A percentile compares a stretch with the other conserved stretches of the same genome.
phyloP scores from a whole-genome alignment of 2,329 filamentous ascomycete species.

The Aschersonia sp. region DNA sequence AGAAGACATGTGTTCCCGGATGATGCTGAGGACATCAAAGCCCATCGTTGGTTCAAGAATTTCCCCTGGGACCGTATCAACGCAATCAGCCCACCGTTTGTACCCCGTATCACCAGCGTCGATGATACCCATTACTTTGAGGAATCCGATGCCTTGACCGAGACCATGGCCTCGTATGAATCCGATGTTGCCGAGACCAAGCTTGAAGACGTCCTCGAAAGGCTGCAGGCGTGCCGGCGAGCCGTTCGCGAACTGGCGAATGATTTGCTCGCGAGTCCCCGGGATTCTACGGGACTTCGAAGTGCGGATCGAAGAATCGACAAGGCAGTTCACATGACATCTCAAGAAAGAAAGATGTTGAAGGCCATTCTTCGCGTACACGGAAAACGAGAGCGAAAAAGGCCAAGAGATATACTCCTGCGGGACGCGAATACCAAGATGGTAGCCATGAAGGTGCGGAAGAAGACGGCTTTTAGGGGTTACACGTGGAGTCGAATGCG shows the following conservation, averaged over 20 bases:
- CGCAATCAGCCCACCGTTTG: constrained; percentile 57
- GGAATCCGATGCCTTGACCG: constrained; percentile 58
- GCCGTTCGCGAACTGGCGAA: constrained; percentile 28
- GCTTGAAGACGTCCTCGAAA: constrained; percentile 14
- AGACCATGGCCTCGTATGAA: constrained; percentile 36
- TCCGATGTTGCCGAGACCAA: constrained; percentile 16
- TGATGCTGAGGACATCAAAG: constrained; percentile 81
- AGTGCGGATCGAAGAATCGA: constrained; percentile 35
- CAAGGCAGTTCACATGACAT: constrained; percentile 16
- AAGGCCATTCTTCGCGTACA: constrained; percentile 36
- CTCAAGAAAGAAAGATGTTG: constrained; percentile 25
- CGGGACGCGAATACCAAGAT: constrained; percentile 54
- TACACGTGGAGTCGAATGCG: constrained; percentile 63
- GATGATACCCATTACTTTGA: constrained; percentile 87
- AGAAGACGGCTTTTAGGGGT: constrained; percentile 71
- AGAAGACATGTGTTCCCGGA: constrained; percentile 61
- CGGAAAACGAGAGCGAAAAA: constrained; percentile 55
- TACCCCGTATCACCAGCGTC: constrained; percentile 53
- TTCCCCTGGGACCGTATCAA: constrained; percentile 69
- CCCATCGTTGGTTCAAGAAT: constrained; percentile 71
- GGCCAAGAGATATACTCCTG: constrained; percentile 73
- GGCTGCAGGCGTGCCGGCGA: constrained; percentile 23
- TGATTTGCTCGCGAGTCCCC: constrained; percentile 30
- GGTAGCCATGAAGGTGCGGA: constrained; percentile 65
- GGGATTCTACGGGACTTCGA: constrained; percentile 32